These are phyloP conservation scores for Talaromyces marneffei DNA, from an alignment of 2,329 filamentous ascomycete species.

Conservation along the genomic window DNA sequence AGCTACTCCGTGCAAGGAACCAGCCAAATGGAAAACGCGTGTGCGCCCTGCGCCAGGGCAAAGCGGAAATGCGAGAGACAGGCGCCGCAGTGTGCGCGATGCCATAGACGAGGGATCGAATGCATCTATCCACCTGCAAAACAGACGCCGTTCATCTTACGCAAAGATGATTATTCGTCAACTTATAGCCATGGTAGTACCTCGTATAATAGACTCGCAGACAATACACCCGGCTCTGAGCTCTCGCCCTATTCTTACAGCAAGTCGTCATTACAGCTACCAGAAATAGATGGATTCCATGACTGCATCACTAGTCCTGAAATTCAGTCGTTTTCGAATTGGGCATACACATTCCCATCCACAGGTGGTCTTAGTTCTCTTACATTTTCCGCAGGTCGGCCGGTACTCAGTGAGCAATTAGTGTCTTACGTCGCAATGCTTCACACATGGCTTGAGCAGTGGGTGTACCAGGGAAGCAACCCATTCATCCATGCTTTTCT, in stretches of 20 bases:
- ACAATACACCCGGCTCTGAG: not conserved
- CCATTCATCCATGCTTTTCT: not conserved
- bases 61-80: slow-evolving; percentile 6
- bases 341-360: not conserved
- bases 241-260: not conserved
- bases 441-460: not conserved
- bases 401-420: not conserved
- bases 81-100: not conserved
- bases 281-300: not conserved
- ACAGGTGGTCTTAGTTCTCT: not conserved
- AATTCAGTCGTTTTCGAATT: not conserved
- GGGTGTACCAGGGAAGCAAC: slow-evolving; percentile 2
- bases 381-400: not conserved
- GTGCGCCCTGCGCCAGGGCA: not conserved
- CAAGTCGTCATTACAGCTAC: not conserved
- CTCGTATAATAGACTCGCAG: not conserved
- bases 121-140: slow-evolving; percentile 1
- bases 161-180: not conserved
- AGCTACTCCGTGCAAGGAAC: not conserved
- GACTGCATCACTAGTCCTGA: not conserved
- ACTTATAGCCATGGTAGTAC: not conserved
- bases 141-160: not conserved
- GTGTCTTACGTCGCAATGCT: not conserved
- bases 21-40: slow-evolving; percentile 1
- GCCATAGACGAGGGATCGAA: not conserved